Base-by-base conservation (phyloP, 2,329 filamentous ascomycete genomes). In the Fonsecaea nubica region DNA sequence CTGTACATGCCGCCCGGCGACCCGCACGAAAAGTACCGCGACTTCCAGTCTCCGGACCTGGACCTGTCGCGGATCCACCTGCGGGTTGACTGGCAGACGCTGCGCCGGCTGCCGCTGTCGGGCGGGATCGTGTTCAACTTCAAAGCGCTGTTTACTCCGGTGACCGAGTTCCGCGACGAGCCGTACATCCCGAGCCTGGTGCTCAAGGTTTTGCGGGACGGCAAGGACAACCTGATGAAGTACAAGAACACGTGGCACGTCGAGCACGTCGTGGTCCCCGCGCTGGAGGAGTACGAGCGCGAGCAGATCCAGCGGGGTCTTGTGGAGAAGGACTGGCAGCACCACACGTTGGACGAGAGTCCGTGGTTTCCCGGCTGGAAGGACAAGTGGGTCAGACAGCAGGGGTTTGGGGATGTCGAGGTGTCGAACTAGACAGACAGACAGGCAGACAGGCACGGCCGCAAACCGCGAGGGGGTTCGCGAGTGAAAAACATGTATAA, bases 41-140 rank as follows among this genome's bases (percentile, higher is more conserved):
- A 82, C 0, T 75, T 79, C 0, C 90, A 93, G 69, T 81, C 86
- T 55, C 79, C 83, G 0, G 77, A 80, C 21, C 80, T 94, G 5
- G 79, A 78, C 0, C 74, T 87, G 1, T 82, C 86, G 0, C 85
- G 91, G 38, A 82, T 91, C 69, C 81, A 90, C 67, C 80, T 96
- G 1, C 86, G 92, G 4, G 92, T 95, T 1, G 92, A 96, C 76
- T 96, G 92, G 91, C 93, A 96, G 78, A 96, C 92, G 0, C 80
- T 96, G 3, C 87, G 92, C 1, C 86, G 92, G 2, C 80, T 96
- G 0, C 92, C 92, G 0, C 81, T 96, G 0, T 92, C 90, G 0
- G 91, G 86, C 0, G 89, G 85, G 0, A 81, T 96, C 1, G 86
- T 92, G 0, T 96, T 96, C 81, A 96, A 95, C 77, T 96, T 94